Evolutionary conservation across 2,329 filamentous ascomycete species (phyloP), one percentile per base, ranked within the genome.

Genomic region (Byssothecium circinans): DNA sequence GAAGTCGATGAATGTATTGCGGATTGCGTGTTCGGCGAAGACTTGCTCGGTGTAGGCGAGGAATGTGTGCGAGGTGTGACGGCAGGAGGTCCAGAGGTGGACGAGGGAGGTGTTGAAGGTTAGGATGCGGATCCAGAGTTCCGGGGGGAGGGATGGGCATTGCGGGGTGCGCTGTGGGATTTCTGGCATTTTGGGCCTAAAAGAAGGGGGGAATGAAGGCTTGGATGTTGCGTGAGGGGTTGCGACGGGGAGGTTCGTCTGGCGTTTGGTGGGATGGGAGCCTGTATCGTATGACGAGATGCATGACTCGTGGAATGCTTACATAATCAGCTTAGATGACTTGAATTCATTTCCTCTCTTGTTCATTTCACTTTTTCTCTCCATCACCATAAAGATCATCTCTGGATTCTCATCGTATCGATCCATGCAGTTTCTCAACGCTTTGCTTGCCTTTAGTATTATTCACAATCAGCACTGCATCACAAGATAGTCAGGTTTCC

Each of bases 121-220:
- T 30, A 70, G 57, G 43, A 70, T 61, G 50, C 62, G 62, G 38
- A 67, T 67, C 67, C 66, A 70, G 17, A 69, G 39, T 43, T 70
- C 67, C 6, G 65, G 60, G 1, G 67, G 67, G 2, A 70, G 55
- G 4, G 62, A 57, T 2, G 60, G 54, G 46, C 62, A 65, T 30
- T 39, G 25, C 4, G 53, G 36, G 8, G 47, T 30, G 29, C 42
- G n/a, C n/a, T n/a, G 54, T 14, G 25, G 8, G 22, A n/a, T 14
- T 8, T 32, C 29, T 5, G 29, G 6, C 29, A 32, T 32, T 25
- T 25, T 25, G 23, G n/a, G n/a, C n/a, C 23, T 25, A 25, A 10
- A 10, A 10, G 23, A 10, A 25, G 10, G 23, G 23, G 23, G 5
- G 23, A 25, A 10, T 25, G 32, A n/a, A 34, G 17, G 32, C 17